Evolutionary conservation across 108 stramenopile genomes (phyloP), one percentile per base, ranked within the genome.

Genomic region (Skeletonema marinoi): DNA sequence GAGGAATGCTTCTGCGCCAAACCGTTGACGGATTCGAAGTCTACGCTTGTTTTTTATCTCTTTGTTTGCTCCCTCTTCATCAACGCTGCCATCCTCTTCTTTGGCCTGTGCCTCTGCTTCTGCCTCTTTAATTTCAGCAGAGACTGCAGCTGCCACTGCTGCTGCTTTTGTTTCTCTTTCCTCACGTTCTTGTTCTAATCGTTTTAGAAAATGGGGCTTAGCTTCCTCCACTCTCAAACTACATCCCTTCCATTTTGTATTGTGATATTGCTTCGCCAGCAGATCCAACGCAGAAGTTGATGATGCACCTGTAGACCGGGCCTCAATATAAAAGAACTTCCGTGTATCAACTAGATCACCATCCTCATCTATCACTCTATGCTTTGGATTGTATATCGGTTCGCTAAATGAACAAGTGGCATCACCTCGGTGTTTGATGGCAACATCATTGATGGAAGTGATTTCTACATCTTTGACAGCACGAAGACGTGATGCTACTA

Each of bases 161-260:
- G 58, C 12, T 69, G 61, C 32, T 50, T n/a, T 65, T 38, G 32
- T 46, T 61, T 21, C 41, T n/a, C 85, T 35, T 50, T 70, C 76
- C 29, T 68, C 66, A 3, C 74, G 71, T 75, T 95, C 91, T 67
- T 81, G 41, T 68, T 80, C 86, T 39, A 95, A 61, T 13, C 92
- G 78, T 61, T 93, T 69, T 73, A 95, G 73, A 66, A 93, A 93
- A 76, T 89, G 88, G 21, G 88, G 89, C 60, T 70, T 83, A n/a
- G 94, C 92, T 35, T 60, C 48, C 78, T 92, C 86, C 4, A 95
- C 89, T 29, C 74, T 36, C 12, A 95, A 60, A 44, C 73, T 79
- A 59, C 92, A 95, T 56, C 94, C 94, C 66, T 90, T 93, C 94
- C 94, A 95, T 73, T 90, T 95, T 42, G 90, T 88, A 79, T 92